phyloP scores from a whole-genome alignment of 495 filamentous ascomycete species.

The Xylaria intraflava region DNA sequence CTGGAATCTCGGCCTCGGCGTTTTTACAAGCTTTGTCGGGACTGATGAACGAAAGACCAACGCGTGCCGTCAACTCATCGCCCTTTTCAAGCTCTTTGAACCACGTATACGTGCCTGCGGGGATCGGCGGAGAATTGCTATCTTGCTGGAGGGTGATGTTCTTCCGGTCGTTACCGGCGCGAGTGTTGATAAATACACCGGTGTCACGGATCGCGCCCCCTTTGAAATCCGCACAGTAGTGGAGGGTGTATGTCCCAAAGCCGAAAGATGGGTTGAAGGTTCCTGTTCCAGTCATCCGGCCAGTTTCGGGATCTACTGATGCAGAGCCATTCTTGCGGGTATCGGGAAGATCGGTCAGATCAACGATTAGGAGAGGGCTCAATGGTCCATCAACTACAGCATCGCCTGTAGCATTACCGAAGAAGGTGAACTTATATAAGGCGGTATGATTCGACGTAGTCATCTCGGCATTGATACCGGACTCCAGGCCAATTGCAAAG shows the following conservation, averaged over 20 bases:
- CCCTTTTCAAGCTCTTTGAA: conserved; percentile 41
- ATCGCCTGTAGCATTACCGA: conserved; percentile 28
- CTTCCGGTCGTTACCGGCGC: conserved; percentile 43
- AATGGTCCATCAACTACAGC: conserved; percentile 32
- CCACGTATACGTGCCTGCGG: conserved; percentile 53
- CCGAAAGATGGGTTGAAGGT: conserved; percentile 62
- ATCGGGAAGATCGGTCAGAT: conserved; percentile 56
- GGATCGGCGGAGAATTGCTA: conserved; percentile 50
- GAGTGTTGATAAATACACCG: conserved; percentile 53
- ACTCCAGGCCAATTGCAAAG: conserved; percentile 51
- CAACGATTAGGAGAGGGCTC: conserved; percentile 52
- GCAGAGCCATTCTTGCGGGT: conserved; percentile 52
- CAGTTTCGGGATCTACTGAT: conserved; percentile 41
- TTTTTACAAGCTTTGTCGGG: conserved; percentile 54
- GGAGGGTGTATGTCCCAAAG: conserved; percentile 47
- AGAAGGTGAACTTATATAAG: conserved; percentile 60
- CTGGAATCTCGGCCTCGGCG: conserved; percentile 54
- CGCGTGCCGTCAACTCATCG: conserved; percentile 45
- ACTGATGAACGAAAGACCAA: conserved; percentile 59
- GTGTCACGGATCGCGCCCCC: conserved; percentile 52
- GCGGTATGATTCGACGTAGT: conserved; percentile 56
- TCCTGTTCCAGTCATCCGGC: conserved; percentile 56
- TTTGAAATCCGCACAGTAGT: conserved; percentile 62
- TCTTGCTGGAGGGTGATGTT: conserved; percentile 45
- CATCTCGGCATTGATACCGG: conserved; percentile 56